Evolutionary conservation across 768 basidiomycete species (phyloP), one percentile per base, ranked within the genome.

Genomic region (Phallus indusiatus): DNA sequence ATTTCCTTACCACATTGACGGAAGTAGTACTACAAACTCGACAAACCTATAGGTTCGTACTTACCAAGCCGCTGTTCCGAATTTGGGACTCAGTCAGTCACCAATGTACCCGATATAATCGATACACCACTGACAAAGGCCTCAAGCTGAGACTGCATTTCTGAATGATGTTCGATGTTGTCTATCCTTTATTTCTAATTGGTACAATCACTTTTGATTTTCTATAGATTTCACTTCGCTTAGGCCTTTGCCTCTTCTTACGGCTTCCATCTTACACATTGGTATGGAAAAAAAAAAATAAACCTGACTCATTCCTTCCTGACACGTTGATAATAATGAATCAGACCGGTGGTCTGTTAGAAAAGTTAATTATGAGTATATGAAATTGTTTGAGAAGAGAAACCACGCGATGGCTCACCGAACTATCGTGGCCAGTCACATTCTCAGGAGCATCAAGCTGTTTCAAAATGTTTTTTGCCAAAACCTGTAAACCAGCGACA

Each of bases 271-370:
- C n/a, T 42, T n/a, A 42, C 42, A 42, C 42, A 42, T n/a, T 28
- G 60, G 20, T 10, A 17, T 47, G 11, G 20, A 18, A n/a, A n/a
- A n/a, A n/a, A n/a, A n/a, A n/a, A 21, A 47, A n/a, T n/a, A n/a
- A n/a, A 28, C 3, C 5, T 35, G 11, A 56, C 59, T 75, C 68
- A 88, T 74, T 90, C 86, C 69, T 84, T 84, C 70, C 94, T 81
- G 76, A 85, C 75, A 69, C 88, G 86, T 80, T 95, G 91, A 75
- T 95, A 99, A 75, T 91, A 95, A 74, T 96, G 89, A 72, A 99
- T 97, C 59, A 99, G 78, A 18, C 95, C 94, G 2, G 93, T 91
- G 0, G 95, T 99, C 89, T 94, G 65, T 11, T 62, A 33, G 53
- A 60, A 18, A 28, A 51, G 50, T n/a, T 34, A 59, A 49, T 37